Evolutionary conservation across 192 early-diverging fungal species (phyloP), one percentile per base, ranked within the genome.

Genomic region (Umbelopsis ramanniana): DNA sequence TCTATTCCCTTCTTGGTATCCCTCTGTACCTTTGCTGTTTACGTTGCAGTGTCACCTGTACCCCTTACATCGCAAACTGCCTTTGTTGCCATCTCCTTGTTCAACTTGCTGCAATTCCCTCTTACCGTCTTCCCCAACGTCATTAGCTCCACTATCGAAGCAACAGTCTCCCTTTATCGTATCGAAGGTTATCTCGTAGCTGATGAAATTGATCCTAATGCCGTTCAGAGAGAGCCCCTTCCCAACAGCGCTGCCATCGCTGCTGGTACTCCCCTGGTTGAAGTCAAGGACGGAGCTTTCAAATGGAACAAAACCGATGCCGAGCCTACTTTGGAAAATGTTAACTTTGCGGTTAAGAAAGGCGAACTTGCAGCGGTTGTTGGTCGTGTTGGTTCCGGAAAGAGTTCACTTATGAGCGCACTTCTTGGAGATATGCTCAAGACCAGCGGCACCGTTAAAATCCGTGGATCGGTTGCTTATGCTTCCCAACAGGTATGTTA

Each of bases 31-130:
- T 99, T 97, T 81, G 81, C 88, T 1, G 76, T 94, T 19, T 99
- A 93, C 69, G 84, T 89, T 6, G 29, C 88, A 14, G 78, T 92
- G 22, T 66, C 74, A 35, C 12, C 47, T 63, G 29, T 82, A 12
- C 82, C 84, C 15, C 81, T 97, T 33, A 91, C 89, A 0, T 78
- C 89, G 26, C 81, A 84, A 66, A 72, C 93, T 52, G 91, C 93
- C 0, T 98, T 98, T 79, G 95, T 95, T 1, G 90, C 95, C 3
- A 82, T 99, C 63, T 83, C 95, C 1, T 83, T 99, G 9, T 97
- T 99, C 86, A 96, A 96, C 79, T 81, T 97, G 54, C 79, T 98
- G 23, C 92, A 92, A 76, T 95, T 95, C 81, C 95, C 97, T 55
- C 84, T 97, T 52, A 70, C 86, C 52, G 87, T 92, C 37, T 92